Percentiles rank a stretch among this genome's conserved stretches.
Conservation (phyloP, 768 basidiomycete species). For the Cubamyces lactineus region DNA sequence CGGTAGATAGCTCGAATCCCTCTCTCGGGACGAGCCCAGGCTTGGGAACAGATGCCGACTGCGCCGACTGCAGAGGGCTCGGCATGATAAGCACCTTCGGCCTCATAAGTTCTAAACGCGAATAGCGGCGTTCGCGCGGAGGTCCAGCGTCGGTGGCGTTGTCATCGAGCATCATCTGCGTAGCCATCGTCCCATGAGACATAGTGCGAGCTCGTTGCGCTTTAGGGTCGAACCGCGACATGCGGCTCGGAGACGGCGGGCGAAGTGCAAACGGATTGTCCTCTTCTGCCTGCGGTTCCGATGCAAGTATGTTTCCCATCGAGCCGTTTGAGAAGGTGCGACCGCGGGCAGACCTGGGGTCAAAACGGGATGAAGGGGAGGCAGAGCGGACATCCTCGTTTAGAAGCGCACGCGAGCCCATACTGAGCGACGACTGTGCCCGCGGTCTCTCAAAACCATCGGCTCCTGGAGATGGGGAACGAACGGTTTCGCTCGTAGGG, state of each 20-base stretch:
- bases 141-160: conserved; percentile 39
- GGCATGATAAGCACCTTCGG: conserved; percentile 97
- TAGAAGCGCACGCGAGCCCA: conserved; percentile 50
- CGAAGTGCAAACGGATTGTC: conserved; percentile 40
- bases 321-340: conserved; percentile 57
- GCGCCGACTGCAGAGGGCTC: conserved; percentile 69
- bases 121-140: conserved; percentile 61
- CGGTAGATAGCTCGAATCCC: conserved; percentile 65
- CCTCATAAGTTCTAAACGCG: conserved; percentile 77
- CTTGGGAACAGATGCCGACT: conserved; percentile 30
- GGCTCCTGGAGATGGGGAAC: conserved; percentile 52
- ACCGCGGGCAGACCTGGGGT: conserved; percentile 46
- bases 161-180: conserved; percentile 56
- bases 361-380: conserved; percentile 47
- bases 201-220: conserved; percentile 40
- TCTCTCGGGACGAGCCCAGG: conserved; percentile 44
- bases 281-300: conserved; percentile 22
- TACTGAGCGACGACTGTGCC: conserved; percentile 53
- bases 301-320: conserved; percentile 46
- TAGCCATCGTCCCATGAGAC: conserved; percentile 62
- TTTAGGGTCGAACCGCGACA: conserved; percentile 51
- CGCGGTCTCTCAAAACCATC: conserved; percentile 41
- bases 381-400: conserved; percentile 40
- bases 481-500: conserved; percentile 47
- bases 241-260: conserved; percentile 42